phyloP scores from a whole-genome alignment of 106 monocot genomes.

The Dioscorea zingiberensis region DNA sequence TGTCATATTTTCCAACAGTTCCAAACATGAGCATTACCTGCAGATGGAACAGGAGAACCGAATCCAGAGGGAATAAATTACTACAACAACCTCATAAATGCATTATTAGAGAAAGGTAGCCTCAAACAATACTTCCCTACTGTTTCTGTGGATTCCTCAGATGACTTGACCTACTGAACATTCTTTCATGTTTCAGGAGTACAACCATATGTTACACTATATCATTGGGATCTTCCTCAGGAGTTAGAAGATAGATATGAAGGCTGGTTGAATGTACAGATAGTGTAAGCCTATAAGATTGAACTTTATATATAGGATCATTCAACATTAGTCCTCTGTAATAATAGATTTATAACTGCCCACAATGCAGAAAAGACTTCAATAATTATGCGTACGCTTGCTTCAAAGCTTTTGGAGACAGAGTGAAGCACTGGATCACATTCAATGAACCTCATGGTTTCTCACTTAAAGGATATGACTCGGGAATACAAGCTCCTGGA shows the following conservation, averaged over 20 bases:
- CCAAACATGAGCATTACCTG: not conserved
- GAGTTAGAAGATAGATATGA: slow-evolving; percentile 60
- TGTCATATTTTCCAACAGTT: too few relatives aligned
- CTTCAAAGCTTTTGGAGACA: slow-evolving; percentile 70
- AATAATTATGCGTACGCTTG: slow-evolving; percentile 52
- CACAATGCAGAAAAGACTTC: slow-evolving; percentile 50
- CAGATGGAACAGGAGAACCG: slow-evolving; percentile 68
- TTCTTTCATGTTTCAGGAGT: slow-evolving; percentile 30
- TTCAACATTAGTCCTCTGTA: not conserved
- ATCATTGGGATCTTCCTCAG: slow-evolving; percentile 77
- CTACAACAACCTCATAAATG: slow-evolving; percentile 59
- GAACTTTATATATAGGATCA: not conserved
- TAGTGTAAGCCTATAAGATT: slow-evolving; percentile 35
- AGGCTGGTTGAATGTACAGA: slow-evolving; percentile 55
- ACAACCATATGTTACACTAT: slow-evolving; percentile 63
- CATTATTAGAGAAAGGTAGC: slow-evolving; percentile 52
- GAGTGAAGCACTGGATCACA: slow-evolving; percentile 87
- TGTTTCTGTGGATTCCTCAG: not conserved
- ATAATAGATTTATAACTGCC: not conserved
- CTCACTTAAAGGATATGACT: slow-evolving; percentile 60
- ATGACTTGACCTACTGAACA: not conserved
- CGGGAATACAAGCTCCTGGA: slow-evolving; percentile 69
- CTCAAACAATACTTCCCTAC: not conserved
- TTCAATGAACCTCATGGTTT: slow-evolving; percentile 70
- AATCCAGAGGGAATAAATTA: slow-evolving; percentile 56